A percentile compares a stretch with the other conserved stretches of the same genome.
These are phyloP conservation scores for Pouteria campechiana DNA, from an alignment of 179 eudicot genomes.

Conservation along the genomic window DNA sequence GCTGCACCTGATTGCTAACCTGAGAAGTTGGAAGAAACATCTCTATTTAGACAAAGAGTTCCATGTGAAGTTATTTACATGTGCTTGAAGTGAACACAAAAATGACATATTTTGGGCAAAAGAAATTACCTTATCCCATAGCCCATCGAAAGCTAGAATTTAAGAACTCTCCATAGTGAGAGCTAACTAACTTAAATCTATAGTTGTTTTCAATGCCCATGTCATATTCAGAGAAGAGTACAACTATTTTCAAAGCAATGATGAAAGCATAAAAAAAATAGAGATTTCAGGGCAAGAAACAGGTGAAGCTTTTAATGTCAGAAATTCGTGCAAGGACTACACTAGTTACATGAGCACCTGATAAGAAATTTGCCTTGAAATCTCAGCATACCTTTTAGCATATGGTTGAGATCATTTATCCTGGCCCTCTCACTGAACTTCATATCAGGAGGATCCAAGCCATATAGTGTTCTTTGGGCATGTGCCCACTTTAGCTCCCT, in stretches of 20 bases:
- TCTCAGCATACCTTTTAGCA: constrained; percentile 93
- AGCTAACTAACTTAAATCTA: no score
- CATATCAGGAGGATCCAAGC: constrained; percentile 74
- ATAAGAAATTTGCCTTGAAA: constrained; percentile 83
- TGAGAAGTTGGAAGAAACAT: no score
- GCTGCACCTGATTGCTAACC: constrained; percentile 65
- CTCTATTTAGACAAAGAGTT: no score
- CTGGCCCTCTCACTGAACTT: constrained; percentile 51
- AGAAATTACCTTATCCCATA: constrained; percentile 71
- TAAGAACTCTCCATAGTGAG: constrained; percentile 62
- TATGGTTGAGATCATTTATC: constrained; percentile 76
- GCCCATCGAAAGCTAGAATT: constrained; percentile 94
- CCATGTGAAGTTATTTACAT: neutral
- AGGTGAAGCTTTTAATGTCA: no score
- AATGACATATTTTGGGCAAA: neutral
- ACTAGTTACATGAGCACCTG: no score
- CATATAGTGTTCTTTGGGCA: constrained; percentile 94
- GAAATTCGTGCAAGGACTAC: no score
- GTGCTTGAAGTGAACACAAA: neutral
- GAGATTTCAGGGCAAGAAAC: no score
- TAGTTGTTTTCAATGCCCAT: no score
- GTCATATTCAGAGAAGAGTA: no score
- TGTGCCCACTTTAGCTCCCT: constrained; percentile 95
- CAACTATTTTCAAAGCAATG: no score
- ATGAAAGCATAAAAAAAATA: no score